Evolutionary conservation across 2,329 filamentous ascomycete genomes (phyloP).

Genomic region (Penicillium sp.): DNA sequence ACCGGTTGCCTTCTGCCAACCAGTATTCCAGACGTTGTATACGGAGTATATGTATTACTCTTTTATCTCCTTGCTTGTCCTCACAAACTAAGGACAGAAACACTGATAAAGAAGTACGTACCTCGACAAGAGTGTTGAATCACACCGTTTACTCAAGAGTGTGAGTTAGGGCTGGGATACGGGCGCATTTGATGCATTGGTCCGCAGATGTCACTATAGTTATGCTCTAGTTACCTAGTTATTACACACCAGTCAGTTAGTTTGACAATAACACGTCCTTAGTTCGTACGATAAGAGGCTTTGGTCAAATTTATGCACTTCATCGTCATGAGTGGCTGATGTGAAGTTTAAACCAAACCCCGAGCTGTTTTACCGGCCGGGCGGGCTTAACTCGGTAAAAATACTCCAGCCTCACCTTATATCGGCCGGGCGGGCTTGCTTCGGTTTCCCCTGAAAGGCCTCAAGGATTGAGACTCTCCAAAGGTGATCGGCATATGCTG

Average conservation of each 20-base stretch:
- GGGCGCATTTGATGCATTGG: not conserved
- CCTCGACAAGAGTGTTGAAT: not conserved
- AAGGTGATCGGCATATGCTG: not conserved
- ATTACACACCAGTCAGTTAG: not conserved
- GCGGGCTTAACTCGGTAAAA: not conserved
- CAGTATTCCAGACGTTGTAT: not conserved
- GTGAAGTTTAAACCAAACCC: not conserved
- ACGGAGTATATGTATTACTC: not conserved
- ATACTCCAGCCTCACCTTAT: no score
- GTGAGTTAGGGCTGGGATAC: not conserved
- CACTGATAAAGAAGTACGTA: not conserved
- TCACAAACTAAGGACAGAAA: not conserved
- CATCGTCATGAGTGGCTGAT: not conserved
- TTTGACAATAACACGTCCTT: not conserved
- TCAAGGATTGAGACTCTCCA: not conserved
- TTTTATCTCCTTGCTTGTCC: not conserved
- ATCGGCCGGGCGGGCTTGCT: not conserved
- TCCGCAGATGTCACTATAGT: not conserved
- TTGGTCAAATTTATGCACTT: not conserved
- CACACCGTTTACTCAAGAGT: not conserved
- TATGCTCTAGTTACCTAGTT: not conserved
- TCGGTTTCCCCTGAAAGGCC: not conserved
- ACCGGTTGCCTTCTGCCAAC: not conserved
- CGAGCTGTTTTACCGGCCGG: not conserved
- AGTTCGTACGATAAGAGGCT: not conserved